Evolutionary conservation across 495 filamentous ascomycete genomes (phyloP).

Genomic region (Penicillium taxi): DNA sequence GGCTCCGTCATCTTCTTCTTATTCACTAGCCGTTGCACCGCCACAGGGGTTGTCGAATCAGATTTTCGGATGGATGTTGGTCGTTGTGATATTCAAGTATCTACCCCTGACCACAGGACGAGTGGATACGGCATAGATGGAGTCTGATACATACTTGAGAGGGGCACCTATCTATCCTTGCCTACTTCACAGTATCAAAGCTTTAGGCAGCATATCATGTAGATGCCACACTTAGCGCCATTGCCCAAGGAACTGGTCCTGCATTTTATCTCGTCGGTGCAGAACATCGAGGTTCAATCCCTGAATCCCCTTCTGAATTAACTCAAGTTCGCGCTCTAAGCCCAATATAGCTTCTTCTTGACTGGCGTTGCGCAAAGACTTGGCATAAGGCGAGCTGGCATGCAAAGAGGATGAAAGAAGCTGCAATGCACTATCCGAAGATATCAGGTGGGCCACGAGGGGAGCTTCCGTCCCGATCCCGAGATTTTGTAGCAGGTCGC

Average conservation of each 20-base stretch:
- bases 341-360: constrained; percentile 20
- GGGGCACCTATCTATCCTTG: too few species aligned
- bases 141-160: too few species aligned
- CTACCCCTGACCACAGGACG: too few species aligned
- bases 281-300: constrained; percentile 29
- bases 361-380: constrained; percentile 21
- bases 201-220: background rate
- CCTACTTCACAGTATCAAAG: too few species aligned
- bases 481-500: constrained; percentile 20
- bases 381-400: constrained; percentile 22
- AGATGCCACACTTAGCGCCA: constrained; percentile 17
- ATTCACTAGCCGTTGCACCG: too few species aligned
- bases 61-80: too few species aligned
- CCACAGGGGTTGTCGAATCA: too few species aligned
- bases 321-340: constrained; percentile 24
- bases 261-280: constrained; percentile 26
- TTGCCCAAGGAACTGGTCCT: constrained; percentile 25
- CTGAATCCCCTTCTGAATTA: constrained; percentile 29
- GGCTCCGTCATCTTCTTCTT: too few species aligned
- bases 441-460: constrained; percentile 18
- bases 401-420: constrained; percentile 29
- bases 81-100: too few species aligned
- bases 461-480: constrained; percentile 27
- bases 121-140: too few species aligned
- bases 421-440: constrained; percentile 26